phyloP scores from a whole-genome alignment of 2,329 filamentous ascomycete genomes.

The Aschersonia sp. region DNA sequence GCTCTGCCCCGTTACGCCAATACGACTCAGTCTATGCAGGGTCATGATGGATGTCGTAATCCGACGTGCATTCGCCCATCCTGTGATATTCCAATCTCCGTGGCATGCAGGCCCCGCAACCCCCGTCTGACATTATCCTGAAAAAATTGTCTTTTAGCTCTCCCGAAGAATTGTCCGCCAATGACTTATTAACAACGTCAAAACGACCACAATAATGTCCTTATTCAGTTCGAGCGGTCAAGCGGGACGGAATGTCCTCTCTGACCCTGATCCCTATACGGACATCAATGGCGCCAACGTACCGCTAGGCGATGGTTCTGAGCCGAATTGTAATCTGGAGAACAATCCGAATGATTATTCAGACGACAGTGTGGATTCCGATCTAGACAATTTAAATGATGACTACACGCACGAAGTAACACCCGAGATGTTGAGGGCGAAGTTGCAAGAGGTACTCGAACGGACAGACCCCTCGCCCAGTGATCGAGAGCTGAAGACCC shows the following conservation, averaged over 20 bases:
- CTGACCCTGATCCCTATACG: background rate
- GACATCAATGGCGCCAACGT: background rate
- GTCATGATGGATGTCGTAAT: background rate
- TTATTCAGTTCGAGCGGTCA: background rate
- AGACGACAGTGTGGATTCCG: background rate
- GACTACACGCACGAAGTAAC: background rate
- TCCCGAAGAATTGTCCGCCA: background rate
- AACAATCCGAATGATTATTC: background rate
- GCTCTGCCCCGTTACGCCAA: background rate
- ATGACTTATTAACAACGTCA: background rate
- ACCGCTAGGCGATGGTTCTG: background rate
- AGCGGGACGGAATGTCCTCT: background rate
- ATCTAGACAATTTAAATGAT: background rate
- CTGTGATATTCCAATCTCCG: background rate
- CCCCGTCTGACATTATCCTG: background rate
- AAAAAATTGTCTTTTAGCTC: background rate
- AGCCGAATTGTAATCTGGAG: background rate
- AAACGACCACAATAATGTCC: background rate
- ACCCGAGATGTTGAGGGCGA: background rate
- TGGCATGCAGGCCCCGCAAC: background rate
- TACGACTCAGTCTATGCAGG: background rate
- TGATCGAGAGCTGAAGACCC: background rate
- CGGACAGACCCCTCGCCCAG: background rate
- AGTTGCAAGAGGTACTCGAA: background rate
- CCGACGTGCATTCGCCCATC: background rate